Percentiles rank a stretch among this genome's conserved stretches.
phyloP scores from a whole-genome alignment of 1,284 basidiomycete species.

The Rhodotorula sp. region DNA sequence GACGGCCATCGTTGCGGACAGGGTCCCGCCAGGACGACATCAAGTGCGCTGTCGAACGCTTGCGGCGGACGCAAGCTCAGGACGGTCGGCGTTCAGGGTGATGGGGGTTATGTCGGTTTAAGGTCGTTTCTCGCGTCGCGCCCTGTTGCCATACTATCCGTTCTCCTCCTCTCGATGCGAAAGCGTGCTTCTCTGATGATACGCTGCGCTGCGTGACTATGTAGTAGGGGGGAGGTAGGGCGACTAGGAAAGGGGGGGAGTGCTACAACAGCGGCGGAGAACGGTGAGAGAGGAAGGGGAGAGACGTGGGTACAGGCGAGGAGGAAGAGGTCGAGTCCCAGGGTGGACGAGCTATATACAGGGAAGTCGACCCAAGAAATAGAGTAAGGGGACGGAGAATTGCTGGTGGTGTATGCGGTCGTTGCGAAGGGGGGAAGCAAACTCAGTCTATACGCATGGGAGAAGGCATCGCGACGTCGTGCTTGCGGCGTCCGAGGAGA shows the following conservation, averaged over 20 bases:
- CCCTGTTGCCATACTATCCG: neutral
- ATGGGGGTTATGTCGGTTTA: slow-evolving; percentile 20
- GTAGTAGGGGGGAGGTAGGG: neutral
- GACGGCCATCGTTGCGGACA: slow-evolving; percentile 4
- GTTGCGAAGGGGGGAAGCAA: too few species aligned
- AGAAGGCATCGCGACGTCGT: neutral
- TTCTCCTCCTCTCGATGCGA: neutral
- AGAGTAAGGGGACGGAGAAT: neutral
- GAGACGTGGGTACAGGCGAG: neutral
- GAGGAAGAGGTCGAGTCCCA: too few species aligned
- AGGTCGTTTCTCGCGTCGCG: neutral
- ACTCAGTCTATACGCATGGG: too few species aligned
- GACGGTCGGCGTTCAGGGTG: slow-evolving; percentile 8
- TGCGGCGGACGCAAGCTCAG: neutral
- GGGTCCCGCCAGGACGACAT: neutral
- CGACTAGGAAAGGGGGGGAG: neutral
- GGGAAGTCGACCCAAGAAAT: neutral
- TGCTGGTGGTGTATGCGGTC: too few species aligned
- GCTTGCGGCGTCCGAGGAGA: slow-evolving; percentile 61
- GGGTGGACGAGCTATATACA: neutral
- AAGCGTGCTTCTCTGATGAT: neutral
- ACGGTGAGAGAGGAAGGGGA: neutral
- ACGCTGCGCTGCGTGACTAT: too few species aligned
- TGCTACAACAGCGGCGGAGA: neutral
- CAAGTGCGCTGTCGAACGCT: neutral